A percentile compares a stretch with the other conserved stretches of the same genome.
These are phyloP conservation scores for Lentinus polychrous DNA, from an alignment of 1,284 basidiomycete species.

Conservation along the genomic window DNA sequence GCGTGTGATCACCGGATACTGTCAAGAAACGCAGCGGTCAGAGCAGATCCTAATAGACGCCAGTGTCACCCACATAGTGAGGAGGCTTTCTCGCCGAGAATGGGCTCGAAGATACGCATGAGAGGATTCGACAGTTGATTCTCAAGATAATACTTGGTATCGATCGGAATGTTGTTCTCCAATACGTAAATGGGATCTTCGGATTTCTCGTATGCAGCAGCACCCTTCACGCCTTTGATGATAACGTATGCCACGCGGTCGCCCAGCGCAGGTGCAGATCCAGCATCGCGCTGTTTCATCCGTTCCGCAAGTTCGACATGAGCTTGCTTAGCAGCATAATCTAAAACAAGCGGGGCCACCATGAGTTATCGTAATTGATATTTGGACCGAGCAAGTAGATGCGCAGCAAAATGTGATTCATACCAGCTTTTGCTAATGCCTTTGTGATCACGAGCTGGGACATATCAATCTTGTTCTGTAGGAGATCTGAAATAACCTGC, in stretches of 20 bases:
- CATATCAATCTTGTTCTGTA: conserved; percentile 97
- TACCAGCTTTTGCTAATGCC: conserved; percentile 82
- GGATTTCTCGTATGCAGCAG: conserved; percentile 96
- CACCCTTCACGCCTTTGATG: conserved; percentile 91
- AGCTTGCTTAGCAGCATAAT: conserved; percentile 88
- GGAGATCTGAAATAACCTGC: conserved; percentile 83
- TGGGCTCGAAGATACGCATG: conserved; percentile 96
- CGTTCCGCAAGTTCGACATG: conserved; percentile 91
- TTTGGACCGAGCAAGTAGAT: background rate
- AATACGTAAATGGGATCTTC: conserved; percentile 95
- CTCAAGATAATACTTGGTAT: conserved; percentile 95
- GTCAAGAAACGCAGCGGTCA: conserved; percentile 9
- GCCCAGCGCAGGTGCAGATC: conserved; percentile 84
- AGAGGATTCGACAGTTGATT: conserved; percentile 95
- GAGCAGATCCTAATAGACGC: background rate
- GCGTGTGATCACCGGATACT: conserved; percentile 93
- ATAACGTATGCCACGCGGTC: conserved; percentile 98
- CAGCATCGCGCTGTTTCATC: conserved; percentile 93
- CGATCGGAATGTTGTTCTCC: conserved; percentile 94
- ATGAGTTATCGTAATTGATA: no score
- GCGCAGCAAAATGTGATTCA: background rate
- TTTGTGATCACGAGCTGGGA: conserved; percentile 98
- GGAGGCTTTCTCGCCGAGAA: conserved; percentile 83
- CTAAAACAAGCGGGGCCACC: conserved; percentile 29
- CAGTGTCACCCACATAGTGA: conserved; percentile 58